Conservation (phyloP, 2,329 filamentous ascomycete genomes). For the Cercospora sp. region DNA sequence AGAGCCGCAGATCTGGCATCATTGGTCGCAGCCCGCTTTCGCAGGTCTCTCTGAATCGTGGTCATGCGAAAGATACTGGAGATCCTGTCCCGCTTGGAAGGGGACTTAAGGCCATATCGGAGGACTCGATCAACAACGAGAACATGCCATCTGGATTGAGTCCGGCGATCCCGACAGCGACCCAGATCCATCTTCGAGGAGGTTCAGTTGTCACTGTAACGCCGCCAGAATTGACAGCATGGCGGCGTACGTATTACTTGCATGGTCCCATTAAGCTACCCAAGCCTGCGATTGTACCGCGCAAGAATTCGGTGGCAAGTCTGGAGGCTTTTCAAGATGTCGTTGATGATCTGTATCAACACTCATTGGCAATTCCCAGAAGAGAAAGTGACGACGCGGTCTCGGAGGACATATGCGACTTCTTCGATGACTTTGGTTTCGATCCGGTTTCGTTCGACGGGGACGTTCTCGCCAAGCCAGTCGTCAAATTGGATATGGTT, state of each 20-base stretch:
- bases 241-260: constrained; percentile 42
- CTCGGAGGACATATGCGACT: constrained; percentile 46
- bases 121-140: constrained; percentile 22
- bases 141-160: constrained; percentile 30
- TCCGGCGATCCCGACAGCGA: constrained; percentile 28
- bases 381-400: constrained; percentile 40
- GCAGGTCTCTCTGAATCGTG: constrained; percentile 27
- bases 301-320: constrained; percentile 46
- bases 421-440: constrained; percentile 46
- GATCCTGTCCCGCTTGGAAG: background rate
- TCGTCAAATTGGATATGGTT: constrained; percentile 23
- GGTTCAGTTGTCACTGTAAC: constrained; percentile 41
- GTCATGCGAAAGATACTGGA: background rate
- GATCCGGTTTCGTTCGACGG: constrained; percentile 33
- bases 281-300: constrained; percentile 36
- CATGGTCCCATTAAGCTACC: constrained; percentile 48
- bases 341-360: constrained; percentile 36
- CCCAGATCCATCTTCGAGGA: constrained; percentile 37
- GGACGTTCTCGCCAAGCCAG: constrained; percentile 23
- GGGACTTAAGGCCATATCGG: constrained; percentile 30
- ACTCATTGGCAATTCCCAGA: constrained; percentile 32
- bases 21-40: constrained; percentile 29
- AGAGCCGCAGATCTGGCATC: constrained; percentile 22
- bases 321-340: constrained; percentile 44
- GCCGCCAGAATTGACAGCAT: constrained; percentile 40